A percentile compares a stretch with the other conserved stretches of the same genome.
phyloP scores from a whole-genome alignment of 2,329 filamentous ascomycete species.

The Penicillium sp. region DNA sequence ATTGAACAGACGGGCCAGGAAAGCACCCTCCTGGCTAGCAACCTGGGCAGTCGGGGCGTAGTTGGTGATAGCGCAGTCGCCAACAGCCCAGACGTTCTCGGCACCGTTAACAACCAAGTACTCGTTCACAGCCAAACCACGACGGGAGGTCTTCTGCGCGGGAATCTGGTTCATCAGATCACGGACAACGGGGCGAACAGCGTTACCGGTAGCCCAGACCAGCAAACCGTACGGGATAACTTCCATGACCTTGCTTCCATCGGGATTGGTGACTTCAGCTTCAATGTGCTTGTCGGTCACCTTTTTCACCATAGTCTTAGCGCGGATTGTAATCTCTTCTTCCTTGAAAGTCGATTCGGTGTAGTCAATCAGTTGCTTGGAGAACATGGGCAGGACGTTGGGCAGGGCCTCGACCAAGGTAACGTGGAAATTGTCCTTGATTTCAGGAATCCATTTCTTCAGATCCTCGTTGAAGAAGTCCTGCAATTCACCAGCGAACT shows the following conservation, averaged over 20 bases:
- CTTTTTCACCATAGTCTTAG: conserved; percentile 98
- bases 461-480: conserved; percentile 99
- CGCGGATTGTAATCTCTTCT: conserved; percentile 94
- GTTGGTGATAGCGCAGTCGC: conserved; percentile 94
- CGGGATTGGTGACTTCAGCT: conserved; percentile 73
- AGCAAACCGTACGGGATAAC: conserved; percentile 89
- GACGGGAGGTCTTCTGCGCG: conserved; percentile 89
- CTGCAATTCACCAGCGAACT: conserved; percentile 96
- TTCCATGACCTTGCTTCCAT: conserved; percentile 76
- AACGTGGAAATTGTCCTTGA: conserved; percentile 90
- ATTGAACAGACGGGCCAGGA: conserved; percentile 94
- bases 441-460: conserved; percentile 95
- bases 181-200: conserved; percentile 78
- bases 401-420: conserved; percentile 95
- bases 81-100: conserved; percentile 95
- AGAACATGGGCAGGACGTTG: conserved; percentile 93
- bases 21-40: conserved; percentile 87
- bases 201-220: conserved; percentile 97
- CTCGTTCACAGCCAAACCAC: conserved; percentile 94
- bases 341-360: conserved; percentile 99
- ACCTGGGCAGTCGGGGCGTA: conserved; percentile 98
- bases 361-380: conserved; percentile 98
- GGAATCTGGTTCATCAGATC: conserved; percentile 90
- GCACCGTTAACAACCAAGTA: conserved; percentile 97
- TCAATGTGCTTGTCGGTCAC: conserved; percentile 91